phyloP scores from a whole-genome alignment of 805 yeast genomes.

The Kodamaea lidongshanica region DNA sequence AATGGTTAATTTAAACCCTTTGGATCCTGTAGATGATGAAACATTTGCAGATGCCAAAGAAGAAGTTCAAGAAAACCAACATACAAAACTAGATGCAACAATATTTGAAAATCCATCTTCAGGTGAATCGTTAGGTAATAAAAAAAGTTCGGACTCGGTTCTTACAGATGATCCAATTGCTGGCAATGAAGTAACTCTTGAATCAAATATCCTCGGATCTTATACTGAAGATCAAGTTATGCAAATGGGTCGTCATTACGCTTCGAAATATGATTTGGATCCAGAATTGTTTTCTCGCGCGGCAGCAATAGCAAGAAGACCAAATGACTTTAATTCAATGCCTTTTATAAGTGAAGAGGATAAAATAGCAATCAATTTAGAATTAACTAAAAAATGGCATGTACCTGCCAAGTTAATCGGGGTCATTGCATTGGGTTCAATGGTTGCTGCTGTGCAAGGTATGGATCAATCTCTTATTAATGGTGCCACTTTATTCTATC shows the following conservation, averaged over 20 bases:
- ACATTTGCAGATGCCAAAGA: no score
- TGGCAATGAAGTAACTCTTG: no score
- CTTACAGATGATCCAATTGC: no score
- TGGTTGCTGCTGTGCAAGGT: slow-evolving; percentile 70
- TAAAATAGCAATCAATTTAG: slow-evolving; percentile 42
- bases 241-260: slow-evolving; percentile 66
- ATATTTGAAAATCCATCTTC: no score
- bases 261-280: slow-evolving; percentile 49
- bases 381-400: slow-evolving; percentile 38
- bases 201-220: slow-evolving; percentile 44
- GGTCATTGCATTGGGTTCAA: slow-evolving; percentile 53
- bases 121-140: no score
- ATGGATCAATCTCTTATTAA: slow-evolving; percentile 70
- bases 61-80: no score
- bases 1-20: no score
- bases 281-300: slow-evolving; percentile 55
- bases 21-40: no score
- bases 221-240: slow-evolving; percentile 58
- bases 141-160: no score
- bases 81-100: no score
- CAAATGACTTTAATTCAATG: slow-evolving; percentile 55
- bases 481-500: slow-evolving; percentile 61
- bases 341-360: slow-evolving; percentile 41
- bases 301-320: slow-evolving; percentile 54
- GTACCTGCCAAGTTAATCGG: slow-evolving; percentile 45